Evolutionary conservation across 768 basidiomycete genomes (phyloP).

Genomic region (Lactifluus hygrophoroides): DNA sequence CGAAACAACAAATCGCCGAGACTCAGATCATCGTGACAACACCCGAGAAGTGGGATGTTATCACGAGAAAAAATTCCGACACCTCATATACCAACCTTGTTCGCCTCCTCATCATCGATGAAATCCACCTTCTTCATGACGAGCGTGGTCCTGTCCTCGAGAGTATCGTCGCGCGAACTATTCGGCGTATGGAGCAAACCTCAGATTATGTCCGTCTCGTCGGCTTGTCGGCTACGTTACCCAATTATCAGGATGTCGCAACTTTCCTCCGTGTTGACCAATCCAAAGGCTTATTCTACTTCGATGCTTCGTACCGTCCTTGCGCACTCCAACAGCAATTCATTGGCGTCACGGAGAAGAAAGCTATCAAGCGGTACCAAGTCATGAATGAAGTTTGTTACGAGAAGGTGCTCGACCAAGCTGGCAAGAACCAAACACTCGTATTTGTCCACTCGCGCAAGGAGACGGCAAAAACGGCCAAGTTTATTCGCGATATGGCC

Average conservation of each 20-base stretch:
- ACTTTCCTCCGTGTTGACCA: slow-evolving; percentile 93
- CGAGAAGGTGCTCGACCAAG: slow-evolving; percentile 94
- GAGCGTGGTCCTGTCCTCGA: slow-evolving; percentile 97
- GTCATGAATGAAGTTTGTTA: slow-evolving; percentile 99
- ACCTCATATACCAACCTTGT: slow-evolving; percentile 96
- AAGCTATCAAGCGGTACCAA: slow-evolving; percentile 97
- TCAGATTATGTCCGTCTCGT: slow-evolving; percentile 88
- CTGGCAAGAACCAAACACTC: slow-evolving; percentile 81
- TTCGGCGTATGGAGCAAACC: slow-evolving; percentile 91
- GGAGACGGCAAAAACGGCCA: slow-evolving; percentile 95
- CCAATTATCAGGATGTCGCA: slow-evolving; percentile 97
- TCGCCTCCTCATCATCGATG: slow-evolving; percentile 93
- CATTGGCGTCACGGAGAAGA: slow-evolving; percentile 97
- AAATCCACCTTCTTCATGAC: slow-evolving; percentile 95
- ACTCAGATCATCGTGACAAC: slow-evolving; percentile 99
- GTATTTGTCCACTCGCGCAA: slow-evolving; percentile 99
- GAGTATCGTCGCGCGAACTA: slow-evolving; percentile 80
- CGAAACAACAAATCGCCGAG: slow-evolving; percentile 92
- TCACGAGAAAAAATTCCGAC: slow-evolving; percentile 95
- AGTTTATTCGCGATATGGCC: slow-evolving; percentile 89
- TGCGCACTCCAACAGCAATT: slow-evolving; percentile 96
- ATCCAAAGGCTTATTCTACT: slow-evolving; percentile 91
- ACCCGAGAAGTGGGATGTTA: slow-evolving; percentile 99
- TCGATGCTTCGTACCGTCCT: slow-evolving; percentile 89
- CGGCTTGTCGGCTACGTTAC: slow-evolving; percentile 94